Conservation (phyloP, 306 rosid species). For the Mucuna pruriens region DNA sequence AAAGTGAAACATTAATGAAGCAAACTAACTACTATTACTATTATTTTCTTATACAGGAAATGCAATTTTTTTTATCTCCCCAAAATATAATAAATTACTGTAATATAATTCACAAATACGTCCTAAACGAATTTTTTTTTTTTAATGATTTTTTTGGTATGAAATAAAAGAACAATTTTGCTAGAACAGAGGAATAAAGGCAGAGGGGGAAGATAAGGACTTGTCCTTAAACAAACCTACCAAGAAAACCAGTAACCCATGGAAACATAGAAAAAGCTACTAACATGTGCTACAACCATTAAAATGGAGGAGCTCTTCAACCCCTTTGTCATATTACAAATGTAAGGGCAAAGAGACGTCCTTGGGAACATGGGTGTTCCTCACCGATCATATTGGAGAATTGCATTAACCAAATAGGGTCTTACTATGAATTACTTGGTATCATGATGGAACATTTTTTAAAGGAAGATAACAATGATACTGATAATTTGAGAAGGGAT, state of each 20-base stretch:
- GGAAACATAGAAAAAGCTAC: no score
- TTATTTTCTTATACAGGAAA: conserved; percentile 7
- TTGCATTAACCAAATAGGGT: no score
- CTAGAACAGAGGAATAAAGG: not conserved
- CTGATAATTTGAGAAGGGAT: not conserved
- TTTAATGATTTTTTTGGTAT: not conserved
- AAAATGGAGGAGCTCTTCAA: no score
- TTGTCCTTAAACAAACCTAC: no score
- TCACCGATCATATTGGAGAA: no score
- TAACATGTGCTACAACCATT: no score
- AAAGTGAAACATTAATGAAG: not conserved
- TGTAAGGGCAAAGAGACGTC: no score
- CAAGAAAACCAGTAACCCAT: no score
- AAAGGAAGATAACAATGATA: not conserved
- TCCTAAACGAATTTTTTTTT: not conserved
- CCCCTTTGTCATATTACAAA: no score
- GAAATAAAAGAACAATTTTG: not conserved
- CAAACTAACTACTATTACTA: not conserved
- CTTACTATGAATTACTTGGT: not conserved
- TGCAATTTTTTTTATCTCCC: not conserved
- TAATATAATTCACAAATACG: no score
- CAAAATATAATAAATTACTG: not conserved
- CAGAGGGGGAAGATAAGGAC: no score
- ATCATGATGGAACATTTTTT: not conserved
- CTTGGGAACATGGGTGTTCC: no score